These are phyloP conservation scores for Corymbia maculata DNA, from an alignment of 345 rosid genomes.

Conservation along the genomic window DNA sequence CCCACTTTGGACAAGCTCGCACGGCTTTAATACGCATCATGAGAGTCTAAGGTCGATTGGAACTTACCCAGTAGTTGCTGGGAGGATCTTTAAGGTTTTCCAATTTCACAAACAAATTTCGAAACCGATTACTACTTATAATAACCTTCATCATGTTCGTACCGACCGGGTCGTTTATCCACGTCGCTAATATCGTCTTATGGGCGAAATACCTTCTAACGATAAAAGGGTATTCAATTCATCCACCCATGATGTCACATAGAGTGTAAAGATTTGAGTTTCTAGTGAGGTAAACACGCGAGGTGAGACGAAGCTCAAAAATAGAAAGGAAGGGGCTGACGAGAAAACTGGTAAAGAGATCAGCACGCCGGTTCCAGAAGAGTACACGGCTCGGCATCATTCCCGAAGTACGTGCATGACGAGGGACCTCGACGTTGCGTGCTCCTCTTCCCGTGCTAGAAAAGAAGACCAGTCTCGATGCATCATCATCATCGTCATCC, in stretches of 20 bases:
- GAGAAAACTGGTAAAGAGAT: fast-evolving
- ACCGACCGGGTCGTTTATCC: not conserved
- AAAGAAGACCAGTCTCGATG: not conserved
- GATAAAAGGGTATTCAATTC: not conserved
- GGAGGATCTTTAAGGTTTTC: not conserved
- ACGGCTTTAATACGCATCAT: not conserved
- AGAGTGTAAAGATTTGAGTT: not conserved
- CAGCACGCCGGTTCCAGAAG: not conserved
- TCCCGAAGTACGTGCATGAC: not conserved
- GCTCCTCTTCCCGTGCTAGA: not conserved
- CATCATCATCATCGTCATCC: not conserved
- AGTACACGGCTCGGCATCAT: not conserved
- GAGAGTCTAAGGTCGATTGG: not conserved
- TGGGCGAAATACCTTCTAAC: not conserved
- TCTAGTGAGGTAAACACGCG: too few relatives aligned
- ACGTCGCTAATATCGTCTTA: not conserved
- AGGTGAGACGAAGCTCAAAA: too few relatives aligned
- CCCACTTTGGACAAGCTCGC: not conserved
- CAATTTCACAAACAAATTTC: not conserved
- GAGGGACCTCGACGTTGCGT: not conserved
- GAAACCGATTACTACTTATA: not conserved
- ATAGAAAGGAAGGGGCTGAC: not conserved
- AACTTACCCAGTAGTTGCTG: not conserved
- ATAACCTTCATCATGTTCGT: not conserved
- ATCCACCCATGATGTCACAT: not conserved